Evolutionary conservation across 2,329 filamentous ascomycete genomes (phyloP).

Genomic region (Rhinocladiella similis): DNA sequence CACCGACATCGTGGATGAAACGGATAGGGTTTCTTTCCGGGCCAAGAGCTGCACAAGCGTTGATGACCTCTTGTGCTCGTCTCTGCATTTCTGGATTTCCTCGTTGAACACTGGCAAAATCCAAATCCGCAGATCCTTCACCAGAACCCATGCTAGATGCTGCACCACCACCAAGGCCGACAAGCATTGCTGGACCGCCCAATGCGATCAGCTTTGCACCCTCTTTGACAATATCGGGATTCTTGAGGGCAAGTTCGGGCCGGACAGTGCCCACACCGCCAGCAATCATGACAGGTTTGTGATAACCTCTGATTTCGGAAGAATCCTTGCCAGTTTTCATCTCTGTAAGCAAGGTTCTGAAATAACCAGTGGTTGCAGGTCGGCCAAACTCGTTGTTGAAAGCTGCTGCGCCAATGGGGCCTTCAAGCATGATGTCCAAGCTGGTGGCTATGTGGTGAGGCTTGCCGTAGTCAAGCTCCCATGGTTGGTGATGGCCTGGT

Average conservation of each 20-base stretch:
- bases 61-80: slow-evolving; percentile 96
- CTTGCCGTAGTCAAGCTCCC: slow-evolving; percentile 82
- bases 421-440: slow-evolving; percentile 96
- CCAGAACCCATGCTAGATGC: slow-evolving; percentile 88
- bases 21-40: slow-evolving; percentile 78
- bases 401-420: slow-evolving; percentile 87
- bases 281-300: slow-evolving; percentile 98
- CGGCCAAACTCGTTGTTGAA: slow-evolving; percentile 99
- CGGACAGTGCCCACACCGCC: slow-evolving; percentile 91
- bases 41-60: slow-evolving; percentile 84
- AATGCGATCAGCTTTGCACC: slow-evolving; percentile 92
- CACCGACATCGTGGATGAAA: slow-evolving; percentile 97
- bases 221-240: slow-evolving; percentile 72
- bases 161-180: slow-evolving; percentile 91
- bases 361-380: slow-evolving; percentile 84
- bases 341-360: slow-evolving; percentile 80
- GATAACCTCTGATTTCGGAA: slow-evolving; percentile 81
- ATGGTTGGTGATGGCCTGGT: slow-evolving; percentile 76
- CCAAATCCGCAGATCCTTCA: slow-evolving; percentile 85
- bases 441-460: slow-evolving; percentile 90
- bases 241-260: slow-evolving; percentile 87
- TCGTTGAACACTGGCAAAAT: slow-evolving; percentile 95
- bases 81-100: slow-evolving; percentile 97
- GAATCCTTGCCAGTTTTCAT: slow-evolving; percentile 61
- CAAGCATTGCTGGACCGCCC: slow-evolving; percentile 95